Conservation (phyloP, 140 eudicot genomes). For the Anethum foeniculum region DNA sequence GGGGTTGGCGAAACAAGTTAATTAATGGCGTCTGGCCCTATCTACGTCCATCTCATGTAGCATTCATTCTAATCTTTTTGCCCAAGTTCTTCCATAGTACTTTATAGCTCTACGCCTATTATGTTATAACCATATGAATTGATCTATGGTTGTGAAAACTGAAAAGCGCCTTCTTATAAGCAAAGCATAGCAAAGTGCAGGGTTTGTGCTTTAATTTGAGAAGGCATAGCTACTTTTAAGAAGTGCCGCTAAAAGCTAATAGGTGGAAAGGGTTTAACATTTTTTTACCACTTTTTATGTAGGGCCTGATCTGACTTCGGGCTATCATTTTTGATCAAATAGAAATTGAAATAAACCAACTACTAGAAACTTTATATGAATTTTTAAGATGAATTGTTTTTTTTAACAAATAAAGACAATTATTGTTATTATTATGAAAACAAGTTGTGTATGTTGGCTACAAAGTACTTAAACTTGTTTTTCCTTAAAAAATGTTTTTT, state of each 20-base stretch:
- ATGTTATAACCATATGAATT: neutral
- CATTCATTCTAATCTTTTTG: neutral
- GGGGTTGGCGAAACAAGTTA: neutral
- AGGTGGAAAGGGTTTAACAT: neutral
- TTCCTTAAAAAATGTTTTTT: neutral
- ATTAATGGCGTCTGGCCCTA: neutral
- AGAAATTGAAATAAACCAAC: neutral
- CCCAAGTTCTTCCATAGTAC: neutral
- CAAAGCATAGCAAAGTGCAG: neutral
- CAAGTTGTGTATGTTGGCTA: neutral
- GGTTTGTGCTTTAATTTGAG: neutral
- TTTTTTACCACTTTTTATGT: neutral
- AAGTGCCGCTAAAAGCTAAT: neutral
- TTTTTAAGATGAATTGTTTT: neutral
- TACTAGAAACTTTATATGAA: neutral
- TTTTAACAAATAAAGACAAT: neutral
- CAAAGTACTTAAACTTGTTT: neutral
- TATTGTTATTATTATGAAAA: neutral
- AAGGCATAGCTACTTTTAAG: neutral
- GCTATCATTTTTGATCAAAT: neutral
- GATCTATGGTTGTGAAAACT: neutral
- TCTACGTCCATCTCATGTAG: neutral
- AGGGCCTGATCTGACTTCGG: neutral
- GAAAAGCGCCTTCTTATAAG: neutral
- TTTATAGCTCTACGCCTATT: neutral